Evolutionary conservation across 441 rosid genomes (phyloP).

Genomic region (Eugenia klotzschiana): DNA sequence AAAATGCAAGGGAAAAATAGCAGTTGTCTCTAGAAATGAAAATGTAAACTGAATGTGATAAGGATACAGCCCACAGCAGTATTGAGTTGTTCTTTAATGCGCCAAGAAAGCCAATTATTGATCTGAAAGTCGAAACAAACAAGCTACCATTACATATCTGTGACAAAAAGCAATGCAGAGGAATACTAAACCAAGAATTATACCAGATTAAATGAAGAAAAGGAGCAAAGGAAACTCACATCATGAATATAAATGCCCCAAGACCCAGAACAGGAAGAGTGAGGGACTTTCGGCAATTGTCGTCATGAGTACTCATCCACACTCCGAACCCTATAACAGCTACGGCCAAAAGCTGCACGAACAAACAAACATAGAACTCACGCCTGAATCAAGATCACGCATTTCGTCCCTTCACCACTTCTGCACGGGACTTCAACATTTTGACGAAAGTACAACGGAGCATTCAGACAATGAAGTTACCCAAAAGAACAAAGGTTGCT

Average conservation of each 20-base stretch:
- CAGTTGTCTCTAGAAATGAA: background rate
- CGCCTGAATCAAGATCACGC: background rate
- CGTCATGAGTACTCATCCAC: conserved; percentile 90
- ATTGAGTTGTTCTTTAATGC: conserved; percentile 66
- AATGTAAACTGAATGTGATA: background rate
- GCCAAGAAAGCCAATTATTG: conserved; percentile 78
- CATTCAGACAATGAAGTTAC: background rate
- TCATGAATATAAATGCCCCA: conserved; percentile 55
- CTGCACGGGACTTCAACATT: background rate
- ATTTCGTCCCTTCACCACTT: background rate
- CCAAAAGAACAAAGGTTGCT: background rate
- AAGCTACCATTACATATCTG: background rate
- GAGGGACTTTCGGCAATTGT: conserved; percentile 69
- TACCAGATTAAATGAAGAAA: background rate
- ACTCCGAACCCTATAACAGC: conserved; percentile 65
- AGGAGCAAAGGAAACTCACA: conserved; percentile 25
- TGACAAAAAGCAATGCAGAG: background rate
- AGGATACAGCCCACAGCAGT: conserved; percentile 95
- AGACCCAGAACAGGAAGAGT: conserved; percentile 77
- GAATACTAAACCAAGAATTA: background rate
- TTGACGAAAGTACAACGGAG: background rate
- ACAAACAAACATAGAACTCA: background rate
- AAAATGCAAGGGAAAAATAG: background rate
- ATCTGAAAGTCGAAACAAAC: conserved; percentile 27
- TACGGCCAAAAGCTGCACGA: conserved; percentile 57